Evolutionary conservation across 2,329 filamentous ascomycete genomes (phyloP).

Genomic region (Berkeleyomyces basicola): DNA sequence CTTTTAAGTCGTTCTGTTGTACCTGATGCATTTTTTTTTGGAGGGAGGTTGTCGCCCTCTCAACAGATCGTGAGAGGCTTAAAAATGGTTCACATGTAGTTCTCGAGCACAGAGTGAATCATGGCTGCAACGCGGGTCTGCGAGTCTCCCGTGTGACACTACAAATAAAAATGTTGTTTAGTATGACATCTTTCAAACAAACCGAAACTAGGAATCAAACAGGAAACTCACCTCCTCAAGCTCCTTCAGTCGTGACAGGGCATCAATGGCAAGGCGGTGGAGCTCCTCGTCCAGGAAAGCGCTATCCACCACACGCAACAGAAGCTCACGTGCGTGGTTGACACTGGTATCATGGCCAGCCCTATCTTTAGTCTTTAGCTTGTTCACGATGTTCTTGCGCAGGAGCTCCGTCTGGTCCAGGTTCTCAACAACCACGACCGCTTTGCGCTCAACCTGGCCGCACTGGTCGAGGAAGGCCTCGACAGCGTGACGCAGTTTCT

Average conservation of each 20-base stretch:
- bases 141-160: conserved; percentile 9
- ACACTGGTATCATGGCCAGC: conserved; percentile 10
- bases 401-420: conserved; percentile 7
- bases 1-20: conserved; percentile 7
- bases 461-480: conserved; percentile 4
- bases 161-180: background rate
- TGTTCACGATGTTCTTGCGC: conserved; percentile 6
- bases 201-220: background rate
- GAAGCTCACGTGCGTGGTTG: conserved; percentile 4
- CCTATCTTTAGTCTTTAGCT: conserved; percentile 8
- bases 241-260: conserved; percentile 7
- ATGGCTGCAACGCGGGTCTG: conserved; percentile 10
- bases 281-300: conserved; percentile 7
- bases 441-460: conserved; percentile 2
- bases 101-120: conserved; percentile 11
- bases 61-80: background rate
- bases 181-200: background rate
- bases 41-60: too few species aligned
- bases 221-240: conserved; percentile 12
- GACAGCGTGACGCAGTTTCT: conserved; percentile 3
- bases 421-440: background rate
- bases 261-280: conserved; percentile 2
- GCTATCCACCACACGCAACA: conserved; percentile 3
- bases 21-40: conserved; percentile 2
- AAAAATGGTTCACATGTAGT: conserved; percentile 7